Base-by-base conservation (phyloP, 2,329 filamentous ascomycete species). In the Pleurostoma richardsiae region DNA sequence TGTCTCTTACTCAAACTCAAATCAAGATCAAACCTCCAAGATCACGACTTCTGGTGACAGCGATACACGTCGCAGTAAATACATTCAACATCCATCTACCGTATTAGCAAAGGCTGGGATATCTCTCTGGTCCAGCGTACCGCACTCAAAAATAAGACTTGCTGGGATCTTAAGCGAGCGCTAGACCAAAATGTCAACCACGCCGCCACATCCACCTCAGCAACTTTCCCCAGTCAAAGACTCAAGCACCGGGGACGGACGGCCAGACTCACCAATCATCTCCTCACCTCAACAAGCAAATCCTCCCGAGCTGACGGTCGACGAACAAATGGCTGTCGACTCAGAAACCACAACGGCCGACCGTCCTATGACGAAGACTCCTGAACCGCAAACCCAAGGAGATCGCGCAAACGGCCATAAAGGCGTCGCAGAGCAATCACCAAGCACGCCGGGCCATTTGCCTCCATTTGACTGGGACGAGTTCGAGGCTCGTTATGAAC, bases 401-500 rank as follows among this genome's bases (percentile, higher is more conserved):
- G 52, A 59, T 30, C 48, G 52, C 46, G 46, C 56, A 31, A 57
- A 57, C 49, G 49, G 52, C 48, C 51, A 55, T 10, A 54, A 51
- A 39, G 50, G 54, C 10, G 19, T 60, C 44, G 53, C 56, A 38
- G 59, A 61, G 28, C 56, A 59, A 41, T 67, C 72, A 8, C 73
- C 74, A n/a, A 70, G 69, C 56, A 77, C 78, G 2, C 74, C 77
- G 0, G 74, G 74, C 19, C 66, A 44, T 67, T 88, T 50, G 66
- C 70, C 41, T 45, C 68, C 59, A 0, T 90, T 88, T 58, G 81
- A 91, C 65, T 96, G 90, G 90, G 72, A 83, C 3, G 77, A 85
- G n/a, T 83, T 96, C 30, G 77, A 90, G 63, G 60, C 70, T 2
- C 79, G 81, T 39, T 95, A 90, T 56, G 74, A 84, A 49, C 69